Conservation (phyloP, 352 stramenopile genomes). For the Thalassiosira hispida region DNA sequence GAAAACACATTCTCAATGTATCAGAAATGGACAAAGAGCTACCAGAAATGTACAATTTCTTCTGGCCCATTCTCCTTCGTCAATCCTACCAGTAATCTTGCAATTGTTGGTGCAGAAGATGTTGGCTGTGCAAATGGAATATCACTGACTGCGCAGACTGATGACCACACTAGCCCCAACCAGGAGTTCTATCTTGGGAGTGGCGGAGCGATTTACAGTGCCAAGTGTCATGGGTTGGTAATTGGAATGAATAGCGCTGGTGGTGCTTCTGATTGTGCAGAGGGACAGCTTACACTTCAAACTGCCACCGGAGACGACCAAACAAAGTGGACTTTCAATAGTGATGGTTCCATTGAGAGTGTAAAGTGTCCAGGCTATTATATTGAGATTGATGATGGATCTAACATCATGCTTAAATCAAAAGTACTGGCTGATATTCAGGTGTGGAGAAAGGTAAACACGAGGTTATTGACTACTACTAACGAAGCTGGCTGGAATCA, state of each 20-base stretch:
- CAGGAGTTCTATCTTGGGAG: no score
- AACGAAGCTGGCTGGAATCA: neutral
- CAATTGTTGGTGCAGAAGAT: no score
- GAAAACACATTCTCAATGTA: no score
- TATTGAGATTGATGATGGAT: neutral
- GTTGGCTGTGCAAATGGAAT: no score
- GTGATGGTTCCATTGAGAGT: neutral
- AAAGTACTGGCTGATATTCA: neutral
- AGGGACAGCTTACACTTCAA: neutral
- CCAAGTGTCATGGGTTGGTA: constrained; percentile 3
- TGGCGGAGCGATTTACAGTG: no score
- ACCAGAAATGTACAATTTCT: no score
- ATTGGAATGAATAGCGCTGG: neutral
- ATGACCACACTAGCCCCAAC: no score
- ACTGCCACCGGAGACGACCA: neutral
- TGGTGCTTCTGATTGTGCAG: neutral
- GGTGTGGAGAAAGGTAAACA: neutral
- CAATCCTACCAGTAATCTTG: no score
- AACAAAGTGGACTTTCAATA: neutral
- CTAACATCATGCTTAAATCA: neutral
- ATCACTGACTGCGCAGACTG: no score
- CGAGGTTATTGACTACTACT: neutral
- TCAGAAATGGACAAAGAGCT: no score
- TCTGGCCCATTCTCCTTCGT: no score
- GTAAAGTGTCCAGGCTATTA: neutral